Percentiles rank a stretch among this genome's conserved stretches.
Conservation (phyloP, 805 yeast species). For the Metschnikowia drakensbergensis region DNA sequence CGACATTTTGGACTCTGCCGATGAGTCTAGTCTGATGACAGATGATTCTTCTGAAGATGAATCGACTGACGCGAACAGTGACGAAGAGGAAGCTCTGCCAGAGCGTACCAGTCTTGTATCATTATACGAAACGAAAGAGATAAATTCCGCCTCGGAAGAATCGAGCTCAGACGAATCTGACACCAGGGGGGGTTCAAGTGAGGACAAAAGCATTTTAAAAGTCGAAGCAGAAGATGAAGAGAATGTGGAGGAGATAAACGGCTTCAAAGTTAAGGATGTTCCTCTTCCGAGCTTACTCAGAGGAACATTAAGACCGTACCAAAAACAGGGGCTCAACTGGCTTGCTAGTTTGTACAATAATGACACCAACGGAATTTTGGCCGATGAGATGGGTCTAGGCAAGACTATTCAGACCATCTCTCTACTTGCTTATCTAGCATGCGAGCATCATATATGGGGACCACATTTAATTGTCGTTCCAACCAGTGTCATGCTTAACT, state of each 20-base stretch:
- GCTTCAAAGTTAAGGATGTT: constrained; percentile 53
- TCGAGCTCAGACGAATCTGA: neutral
- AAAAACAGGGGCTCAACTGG: constrained; percentile 97
- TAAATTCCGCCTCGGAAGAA: constrained; percentile 3
- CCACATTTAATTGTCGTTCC: constrained; percentile 97
- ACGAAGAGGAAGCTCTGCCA: neutral
- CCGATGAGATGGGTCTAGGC: constrained; percentile 99
- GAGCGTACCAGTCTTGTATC: constrained; percentile 2
- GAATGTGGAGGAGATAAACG: constrained; percentile 36
- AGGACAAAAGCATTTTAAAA: neutral
- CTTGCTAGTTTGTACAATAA: constrained; percentile 88
- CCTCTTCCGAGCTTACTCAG: constrained; percentile 72
- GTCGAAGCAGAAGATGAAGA: constrained; percentile 13
- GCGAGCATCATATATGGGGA: constrained; percentile 94
- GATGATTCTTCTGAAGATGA: constrained; percentile 17
- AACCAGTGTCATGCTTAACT: constrained; percentile 92
- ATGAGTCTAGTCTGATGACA: constrained; percentile 19
- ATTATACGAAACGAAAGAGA: constrained; percentile 3
- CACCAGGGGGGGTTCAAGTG: neutral
- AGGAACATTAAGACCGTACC: constrained; percentile 85
- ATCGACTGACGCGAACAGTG: neutral
- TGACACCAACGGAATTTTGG: constrained; percentile 92
- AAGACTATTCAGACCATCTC: constrained; percentile 96
- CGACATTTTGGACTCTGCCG: constrained; percentile 19
- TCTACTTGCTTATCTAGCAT: constrained; percentile 79